Evolutionary conservation across 208 protist genomes (phyloP), one percentile per base, ranked within the genome.

Genomic region (Zelonia costaricensis): DNA sequence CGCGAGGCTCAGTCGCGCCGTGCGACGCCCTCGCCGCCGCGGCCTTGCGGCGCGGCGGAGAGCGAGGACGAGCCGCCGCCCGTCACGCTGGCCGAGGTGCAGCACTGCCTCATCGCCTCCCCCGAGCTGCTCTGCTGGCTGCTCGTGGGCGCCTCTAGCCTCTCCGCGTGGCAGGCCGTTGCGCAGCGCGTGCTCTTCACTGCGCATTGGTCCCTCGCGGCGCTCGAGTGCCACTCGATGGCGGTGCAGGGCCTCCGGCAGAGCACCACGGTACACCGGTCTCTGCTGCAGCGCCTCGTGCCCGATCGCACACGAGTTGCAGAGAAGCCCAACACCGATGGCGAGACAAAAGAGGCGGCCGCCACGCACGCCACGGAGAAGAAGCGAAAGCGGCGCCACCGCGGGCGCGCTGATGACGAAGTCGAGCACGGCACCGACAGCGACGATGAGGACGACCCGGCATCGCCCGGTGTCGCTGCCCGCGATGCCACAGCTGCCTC

Each of bases 111-210:
- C 23, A 53, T 57, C 43, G 59, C 62, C 9, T 59, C 52, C 16
- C 69, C 59, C n/a, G 53, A 59, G 40, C 48, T 76, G 13, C 42
- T 69, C 7, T 51, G 31, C 13, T 57, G 53, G 35, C 55, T 69
- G 45, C 39, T 68, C 3, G 48, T 59, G 9, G 58, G 48, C 27
- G 60, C 45, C 23, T 30, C 47, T 18, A 30, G 60, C 22, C 28
- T 61, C 15, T 27, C 40, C 45, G 46, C 71, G 22, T 59, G 54
- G 55, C 49, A 57, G 22, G 59, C 58, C 15, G 22, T 71, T 36
- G 48, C 64, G 59, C 49, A 58, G 36, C 46, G 54, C 42, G 47
- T 71, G 4, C 61, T 76, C 39, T 33, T 55, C 8, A 25, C 61
- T 2, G 36, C 42, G 1, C 57, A 74, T 20, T 48, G 51, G 58